Conservation (phyloP, 768 basidiomycete genomes). For the Mycena galopus region DNA sequence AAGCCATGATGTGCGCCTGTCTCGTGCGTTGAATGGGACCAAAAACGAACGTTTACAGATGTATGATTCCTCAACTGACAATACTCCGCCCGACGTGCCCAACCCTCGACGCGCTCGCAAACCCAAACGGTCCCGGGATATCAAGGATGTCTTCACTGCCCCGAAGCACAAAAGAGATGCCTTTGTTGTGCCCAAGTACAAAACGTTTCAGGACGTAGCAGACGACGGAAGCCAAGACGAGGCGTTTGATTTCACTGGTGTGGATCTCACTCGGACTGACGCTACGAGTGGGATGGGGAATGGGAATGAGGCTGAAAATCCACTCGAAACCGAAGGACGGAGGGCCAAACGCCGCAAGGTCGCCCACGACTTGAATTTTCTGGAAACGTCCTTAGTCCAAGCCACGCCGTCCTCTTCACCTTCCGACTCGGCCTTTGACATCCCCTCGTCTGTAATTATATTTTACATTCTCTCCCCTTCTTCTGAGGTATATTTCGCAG, state of each 20-base stretch:
- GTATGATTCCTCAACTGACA: conserved; percentile 4
- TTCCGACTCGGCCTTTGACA: conserved; percentile 17
- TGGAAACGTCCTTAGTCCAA: conserved; percentile 4
- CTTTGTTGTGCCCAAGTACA: conserved; percentile 7
- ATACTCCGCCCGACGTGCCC: not conserved
- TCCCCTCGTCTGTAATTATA: conserved; percentile 34
- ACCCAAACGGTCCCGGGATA: not conserved
- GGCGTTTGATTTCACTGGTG: conserved; percentile 15
- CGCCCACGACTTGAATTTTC: conserved; percentile 23
- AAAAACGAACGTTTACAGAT: not conserved
- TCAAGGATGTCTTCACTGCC: not conserved
- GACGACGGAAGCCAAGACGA: not conserved
- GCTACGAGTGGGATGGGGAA: conserved; percentile 12
- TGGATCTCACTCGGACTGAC: not conserved
- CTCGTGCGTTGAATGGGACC: not conserved
- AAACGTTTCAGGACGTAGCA: not conserved
- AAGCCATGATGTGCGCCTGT: not conserved
- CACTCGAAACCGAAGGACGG: not conserved
- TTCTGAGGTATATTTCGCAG: conserved; percentile 40
- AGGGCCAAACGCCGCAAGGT: conserved; percentile 26
- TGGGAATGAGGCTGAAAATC: not conserved
- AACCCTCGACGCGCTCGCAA: not conserved
- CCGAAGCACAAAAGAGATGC: conserved; percentile 10
- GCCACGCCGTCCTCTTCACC: not conserved
- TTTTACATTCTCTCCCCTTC: not conserved